Evolutionary conservation across 345 rosid species (phyloP), one percentile per base, ranked within the genome.

Genomic region (Citrus inodora): DNA sequence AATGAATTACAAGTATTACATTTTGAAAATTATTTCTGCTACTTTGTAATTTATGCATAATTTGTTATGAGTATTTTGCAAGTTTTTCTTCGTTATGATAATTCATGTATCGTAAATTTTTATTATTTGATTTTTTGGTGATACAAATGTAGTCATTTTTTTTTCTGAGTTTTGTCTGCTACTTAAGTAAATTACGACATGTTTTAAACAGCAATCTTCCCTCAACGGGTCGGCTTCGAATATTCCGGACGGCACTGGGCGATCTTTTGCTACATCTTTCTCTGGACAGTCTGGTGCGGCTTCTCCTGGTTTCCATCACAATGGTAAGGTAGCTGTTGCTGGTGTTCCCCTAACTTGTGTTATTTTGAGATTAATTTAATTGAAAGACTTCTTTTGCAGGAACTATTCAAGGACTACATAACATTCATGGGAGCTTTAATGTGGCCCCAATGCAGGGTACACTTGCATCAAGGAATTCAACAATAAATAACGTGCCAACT

Each of bases 241-340:
- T 90, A 87, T 96, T 82, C 93, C 88, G 77, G 99, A 96, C 69
- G 84, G 88, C 4, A 88, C 91, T 0, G 98, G 89, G 59, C 89
- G 97, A 59, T 89, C 97, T 69, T 96, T 91, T 81, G 63, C 92
- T 5, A 55, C 94, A 82, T 96, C 98, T 66, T 96, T 90, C 86
- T 91, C 99, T 76, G 95, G 93, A 81, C 99, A 92, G 82, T 90
- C 97, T 82, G 99, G 98, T 78, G 96, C 89, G 9, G 95, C 90
- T 4, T 92, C 98, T 67, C 95, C 98, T 65, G 88, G 85, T 83
- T 92, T 86, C 80, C 96, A 89, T 90, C 96, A 92, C 80, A 80
- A 79, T 42, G 97, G 94, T 92, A 83, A 32, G 66, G 88, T 82
- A 59, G n/a, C 55, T 76, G 78, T 70, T 77, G 40, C 33, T 79